Conservation (phyloP, 768 basidiomycete species). For the Kwoniella shandongensis region DNA sequence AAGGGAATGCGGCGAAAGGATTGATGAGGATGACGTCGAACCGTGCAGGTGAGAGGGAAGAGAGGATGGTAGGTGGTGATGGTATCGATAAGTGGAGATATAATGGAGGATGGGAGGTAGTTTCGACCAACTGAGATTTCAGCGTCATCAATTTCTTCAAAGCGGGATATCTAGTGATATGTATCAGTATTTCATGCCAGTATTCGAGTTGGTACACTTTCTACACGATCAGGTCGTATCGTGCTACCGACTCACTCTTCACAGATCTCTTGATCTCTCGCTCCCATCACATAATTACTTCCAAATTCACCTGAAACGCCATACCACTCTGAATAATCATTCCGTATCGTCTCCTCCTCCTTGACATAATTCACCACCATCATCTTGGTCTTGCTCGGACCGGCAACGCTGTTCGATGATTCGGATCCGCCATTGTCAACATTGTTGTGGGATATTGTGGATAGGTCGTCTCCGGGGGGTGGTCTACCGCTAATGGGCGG, state of each 20-base stretch:
- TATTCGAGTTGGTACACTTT: too few relatives aligned
- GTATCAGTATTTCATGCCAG: too few relatives aligned
- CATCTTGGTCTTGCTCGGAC: too few relatives aligned
- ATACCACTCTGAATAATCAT: constrained; percentile 89
- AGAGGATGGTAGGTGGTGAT: constrained; percentile 53
- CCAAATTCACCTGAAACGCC: constrained; percentile 91
- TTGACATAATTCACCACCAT: constrained; percentile 73
- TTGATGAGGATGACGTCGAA: constrained; percentile 91
- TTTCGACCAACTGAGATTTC: constrained; percentile 75
- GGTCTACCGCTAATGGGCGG: background rate
- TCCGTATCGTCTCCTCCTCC: constrained; percentile 93
- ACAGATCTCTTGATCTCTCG: constrained; percentile 81
- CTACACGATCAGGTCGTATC: background rate
- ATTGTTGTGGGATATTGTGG: too few relatives aligned
- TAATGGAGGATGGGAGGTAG: constrained; percentile 68
- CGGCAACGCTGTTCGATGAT: too few relatives aligned
- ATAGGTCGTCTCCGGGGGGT: too few relatives aligned
- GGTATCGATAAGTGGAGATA: constrained; percentile 62
- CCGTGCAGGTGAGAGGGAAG: constrained; percentile 58
- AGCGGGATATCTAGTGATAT: constrained; percentile 98
- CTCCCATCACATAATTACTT: constrained; percentile 87
- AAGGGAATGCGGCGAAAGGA: constrained; percentile 60
- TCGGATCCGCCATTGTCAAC: too few relatives aligned
- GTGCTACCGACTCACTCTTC: constrained; percentile 78
- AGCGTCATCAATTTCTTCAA: constrained; percentile 78